Conservation (phyloP, 2,329 filamentous ascomycete species). For the Colletotrichum destructivum region DNA sequence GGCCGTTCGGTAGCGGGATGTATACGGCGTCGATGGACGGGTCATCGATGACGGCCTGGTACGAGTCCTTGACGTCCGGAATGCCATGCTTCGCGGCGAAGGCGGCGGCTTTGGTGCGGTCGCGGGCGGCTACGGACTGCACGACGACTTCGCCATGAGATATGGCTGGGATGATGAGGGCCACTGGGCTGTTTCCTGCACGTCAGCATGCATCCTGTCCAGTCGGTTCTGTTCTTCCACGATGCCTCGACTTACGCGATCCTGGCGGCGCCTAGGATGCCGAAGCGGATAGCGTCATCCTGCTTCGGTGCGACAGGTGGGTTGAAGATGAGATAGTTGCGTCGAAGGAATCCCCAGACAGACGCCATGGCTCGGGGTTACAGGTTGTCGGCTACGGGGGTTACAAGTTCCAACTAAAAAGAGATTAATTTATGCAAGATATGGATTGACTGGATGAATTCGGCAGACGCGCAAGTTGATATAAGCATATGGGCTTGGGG, state of each 20-base stretch:
- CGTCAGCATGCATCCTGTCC: not conserved
- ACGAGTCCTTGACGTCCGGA: slow-evolving; percentile 63
- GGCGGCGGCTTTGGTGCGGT: slow-evolving; percentile 60
- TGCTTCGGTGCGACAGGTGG: slow-evolving; percentile 21
- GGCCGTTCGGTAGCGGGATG: slow-evolving; percentile 61
- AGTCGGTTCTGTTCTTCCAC: not conserved
- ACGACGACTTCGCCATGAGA: slow-evolving; percentile 69
- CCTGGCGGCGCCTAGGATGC: slow-evolving; percentile 58
- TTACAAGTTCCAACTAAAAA: not conserved
- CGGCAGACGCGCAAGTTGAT: not conserved
- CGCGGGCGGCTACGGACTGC: slow-evolving; percentile 66
- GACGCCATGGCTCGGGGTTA: slow-evolving; percentile 18
- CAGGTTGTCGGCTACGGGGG: not conserved
- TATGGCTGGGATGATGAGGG: slow-evolving; percentile 64
- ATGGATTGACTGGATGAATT: too few relatives aligned
- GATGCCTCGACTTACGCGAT: slow-evolving; percentile 52
- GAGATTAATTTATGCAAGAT: not conserved
- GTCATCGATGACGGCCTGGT: slow-evolving; percentile 59
- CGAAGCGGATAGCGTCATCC: slow-evolving; percentile 52
- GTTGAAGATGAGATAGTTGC: slow-evolving; percentile 29
- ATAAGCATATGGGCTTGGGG: too few relatives aligned
- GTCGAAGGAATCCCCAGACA: slow-evolving; percentile 28
- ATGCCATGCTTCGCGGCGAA: slow-evolving; percentile 68
- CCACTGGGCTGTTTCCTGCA: slow-evolving; percentile 51
- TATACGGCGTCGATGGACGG: slow-evolving; percentile 62